phyloP scores from a whole-genome alignment of 202 grass and related monocot genomes.

The Thinopyrum obtusiflorum region DNA sequence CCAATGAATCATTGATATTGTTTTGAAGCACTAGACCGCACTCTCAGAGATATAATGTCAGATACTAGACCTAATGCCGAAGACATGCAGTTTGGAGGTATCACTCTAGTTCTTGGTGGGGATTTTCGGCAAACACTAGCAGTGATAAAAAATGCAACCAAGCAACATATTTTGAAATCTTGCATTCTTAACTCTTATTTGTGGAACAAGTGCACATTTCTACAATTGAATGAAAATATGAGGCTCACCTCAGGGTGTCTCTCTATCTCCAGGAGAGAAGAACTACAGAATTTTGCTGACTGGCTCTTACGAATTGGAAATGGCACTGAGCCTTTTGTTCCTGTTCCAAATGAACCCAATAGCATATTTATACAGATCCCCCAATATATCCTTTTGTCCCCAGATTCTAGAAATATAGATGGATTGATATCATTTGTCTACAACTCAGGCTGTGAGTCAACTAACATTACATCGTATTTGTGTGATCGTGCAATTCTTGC shows the following conservation, averaged over 20 bases:
- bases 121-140: not conserved
- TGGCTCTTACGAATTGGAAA: not conserved
- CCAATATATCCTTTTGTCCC: not conserved
- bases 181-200: not conserved
- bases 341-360: not conserved
- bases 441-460: not conserved
- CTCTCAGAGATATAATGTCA: no score
- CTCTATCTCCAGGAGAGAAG: not conserved
- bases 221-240: constrained; percentile 8
- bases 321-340: not conserved
- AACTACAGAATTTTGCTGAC: not conserved
- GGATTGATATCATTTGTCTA: constrained; percentile 8
- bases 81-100: no score
- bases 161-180: not conserved
- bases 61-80: no score
- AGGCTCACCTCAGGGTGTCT: not conserved
- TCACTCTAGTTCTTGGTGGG: no score
- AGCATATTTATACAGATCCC: not conserved
- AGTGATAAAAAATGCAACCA: not conserved
- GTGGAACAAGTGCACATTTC: not conserved
- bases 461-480: not conserved
- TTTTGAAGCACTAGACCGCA: no score
- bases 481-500: constrained; percentile 7
- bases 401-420: not conserved
- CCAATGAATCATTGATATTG: no score